These are phyloP conservation scores for Schizosaccharomyces lindneri DNA, from an alignment of 805 yeast species.

Conservation along the genomic window DNA sequence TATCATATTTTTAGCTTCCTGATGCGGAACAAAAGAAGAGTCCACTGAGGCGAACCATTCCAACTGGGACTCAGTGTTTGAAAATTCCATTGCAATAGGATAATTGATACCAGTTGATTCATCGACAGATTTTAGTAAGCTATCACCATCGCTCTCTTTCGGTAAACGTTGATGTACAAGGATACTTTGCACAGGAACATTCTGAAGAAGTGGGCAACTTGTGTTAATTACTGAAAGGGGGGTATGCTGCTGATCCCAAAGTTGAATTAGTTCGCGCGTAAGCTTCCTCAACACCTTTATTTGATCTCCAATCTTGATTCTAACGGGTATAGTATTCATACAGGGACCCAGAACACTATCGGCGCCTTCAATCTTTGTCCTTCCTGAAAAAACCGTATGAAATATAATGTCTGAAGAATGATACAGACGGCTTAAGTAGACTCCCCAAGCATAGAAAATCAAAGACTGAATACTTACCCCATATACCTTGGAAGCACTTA, in stretches of 20 bases:
- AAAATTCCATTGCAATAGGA: not conserved
- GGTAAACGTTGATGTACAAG: not conserved
- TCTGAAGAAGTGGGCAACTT: not conserved
- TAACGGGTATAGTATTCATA: not conserved
- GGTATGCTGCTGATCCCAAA: not conserved
- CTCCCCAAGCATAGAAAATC: not conserved
- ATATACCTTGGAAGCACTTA: not conserved
- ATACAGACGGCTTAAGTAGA: not conserved
- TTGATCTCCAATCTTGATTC: not conserved
- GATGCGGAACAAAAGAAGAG: no score
- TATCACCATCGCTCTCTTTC: not conserved
- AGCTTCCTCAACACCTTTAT: not conserved
- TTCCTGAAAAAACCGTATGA: not conserved
- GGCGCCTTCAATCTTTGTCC: not conserved
- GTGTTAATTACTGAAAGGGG: not conserved
- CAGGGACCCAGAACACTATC: not conserved
- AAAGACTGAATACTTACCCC: not conserved
- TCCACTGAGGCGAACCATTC: not conserved
- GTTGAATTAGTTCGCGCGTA: not conserved
- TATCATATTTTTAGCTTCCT: no score
- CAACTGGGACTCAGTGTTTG: not conserved
- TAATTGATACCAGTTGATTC: not conserved
- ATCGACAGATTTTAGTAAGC: not conserved
- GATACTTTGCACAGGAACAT: not conserved
- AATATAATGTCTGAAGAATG: not conserved